phyloP scores from a whole-genome alignment of 495 filamentous ascomycete species.

The Aspergillus bridgeri region DNA sequence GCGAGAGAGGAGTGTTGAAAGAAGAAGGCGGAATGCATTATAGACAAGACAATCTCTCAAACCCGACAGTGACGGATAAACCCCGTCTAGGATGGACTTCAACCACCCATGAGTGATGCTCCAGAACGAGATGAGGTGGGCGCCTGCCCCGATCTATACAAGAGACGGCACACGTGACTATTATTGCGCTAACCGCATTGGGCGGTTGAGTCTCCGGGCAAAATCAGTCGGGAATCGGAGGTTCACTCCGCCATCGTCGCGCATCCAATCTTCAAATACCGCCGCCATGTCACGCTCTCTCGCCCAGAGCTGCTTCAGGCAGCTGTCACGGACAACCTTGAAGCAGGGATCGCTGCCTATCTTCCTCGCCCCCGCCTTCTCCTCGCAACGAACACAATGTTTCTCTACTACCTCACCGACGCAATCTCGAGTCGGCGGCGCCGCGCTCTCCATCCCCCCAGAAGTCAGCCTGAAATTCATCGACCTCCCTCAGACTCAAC shows the following conservation, averaged over 20 bases:
- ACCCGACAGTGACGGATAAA: background rate
- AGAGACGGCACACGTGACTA: slow-evolving; percentile 20
- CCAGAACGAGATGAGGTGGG: background rate
- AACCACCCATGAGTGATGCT: background rate
- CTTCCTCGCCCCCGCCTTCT: slow-evolving; percentile 75
- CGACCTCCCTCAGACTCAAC: slow-evolving; percentile 50
- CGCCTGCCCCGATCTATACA: slow-evolving; percentile 10
- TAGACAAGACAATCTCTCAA: background rate
- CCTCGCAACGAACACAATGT: slow-evolving; percentile 48
- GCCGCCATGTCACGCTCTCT: slow-evolving; percentile 34
- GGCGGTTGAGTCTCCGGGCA: slow-evolving; percentile 26
- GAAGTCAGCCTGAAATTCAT: slow-evolving; percentile 70
- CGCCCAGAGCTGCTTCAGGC: slow-evolving; percentile 40
- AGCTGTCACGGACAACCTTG: slow-evolving; percentile 37
- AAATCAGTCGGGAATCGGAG: slow-evolving; percentile 35
- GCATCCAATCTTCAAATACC: slow-evolving; percentile 21
- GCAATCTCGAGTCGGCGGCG: slow-evolving; percentile 78
- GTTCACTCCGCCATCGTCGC: slow-evolving; percentile 11
- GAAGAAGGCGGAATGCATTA: background rate
- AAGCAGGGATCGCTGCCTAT: slow-evolving; percentile 50
- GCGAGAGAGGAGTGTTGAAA: background rate
- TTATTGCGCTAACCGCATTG: slow-evolving; percentile 26
- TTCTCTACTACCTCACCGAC: slow-evolving; percentile 68
- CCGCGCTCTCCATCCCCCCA: slow-evolving; percentile 76
- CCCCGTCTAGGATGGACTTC: background rate